These are phyloP conservation scores for Symbiodinium natans DNA, from an alignment of 73 alveolate genomes.

Conservation along the genomic window DNA sequence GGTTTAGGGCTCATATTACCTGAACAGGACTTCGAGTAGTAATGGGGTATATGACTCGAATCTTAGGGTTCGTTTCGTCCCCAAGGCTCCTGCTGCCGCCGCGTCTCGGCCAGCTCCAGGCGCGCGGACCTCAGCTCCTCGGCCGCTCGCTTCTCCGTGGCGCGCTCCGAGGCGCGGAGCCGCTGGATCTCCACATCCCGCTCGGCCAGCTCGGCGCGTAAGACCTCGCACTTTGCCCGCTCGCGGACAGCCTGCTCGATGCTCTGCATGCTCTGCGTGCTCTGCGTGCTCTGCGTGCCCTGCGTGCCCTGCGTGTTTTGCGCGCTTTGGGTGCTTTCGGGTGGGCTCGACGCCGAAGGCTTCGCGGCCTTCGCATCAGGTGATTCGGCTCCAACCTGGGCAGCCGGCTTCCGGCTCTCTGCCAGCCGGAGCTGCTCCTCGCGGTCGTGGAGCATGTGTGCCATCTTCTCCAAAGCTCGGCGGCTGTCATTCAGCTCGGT, in stretches of 20 bases:
- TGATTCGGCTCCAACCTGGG: background rate
- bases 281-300: background rate
- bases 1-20: too few species aligned
- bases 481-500: slow-evolving; percentile 50
- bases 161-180: slow-evolving; percentile 19
- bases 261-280: background rate
- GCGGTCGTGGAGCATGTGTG: slow-evolving; percentile 38
- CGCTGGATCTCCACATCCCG: slow-evolving; percentile 17
- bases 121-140: slow-evolving; percentile 41
- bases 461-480: slow-evolving; percentile 7
- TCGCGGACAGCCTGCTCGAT: slow-evolving; percentile 2
- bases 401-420: background rate
- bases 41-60: too few species aligned
- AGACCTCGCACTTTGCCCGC: slow-evolving; percentile 3
- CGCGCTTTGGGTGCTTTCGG: background rate
- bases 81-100: background rate
- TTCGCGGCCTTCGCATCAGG: background rate
- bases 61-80: too few species aligned
- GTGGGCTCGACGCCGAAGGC: background rate
- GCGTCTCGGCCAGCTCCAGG: slow-evolving; percentile 89
- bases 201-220: slow-evolving; percentile 82
- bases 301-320: background rate
- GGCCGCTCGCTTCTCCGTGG: slow-evolving; percentile 25
- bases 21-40: too few species aligned
- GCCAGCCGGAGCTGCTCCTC: slow-evolving; percentile 80